Conservation (phyloP, 257 asterid species). For the Nemophila menziesii region DNA sequence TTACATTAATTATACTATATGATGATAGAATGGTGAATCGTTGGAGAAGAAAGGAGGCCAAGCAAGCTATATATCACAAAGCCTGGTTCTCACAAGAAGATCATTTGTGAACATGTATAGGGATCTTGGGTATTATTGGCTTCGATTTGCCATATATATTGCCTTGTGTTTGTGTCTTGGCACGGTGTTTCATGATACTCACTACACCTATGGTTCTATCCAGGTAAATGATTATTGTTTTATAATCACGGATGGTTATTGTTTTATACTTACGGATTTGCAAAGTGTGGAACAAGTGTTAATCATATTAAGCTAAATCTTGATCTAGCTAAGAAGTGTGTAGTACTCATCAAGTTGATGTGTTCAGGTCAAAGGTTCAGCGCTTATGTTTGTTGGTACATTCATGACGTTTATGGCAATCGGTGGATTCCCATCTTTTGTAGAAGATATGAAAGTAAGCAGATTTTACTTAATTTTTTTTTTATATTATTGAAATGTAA, state of each 20-base stretch:
- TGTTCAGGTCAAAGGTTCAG: slow-evolving; percentile 40
- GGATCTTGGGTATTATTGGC: slow-evolving; percentile 58
- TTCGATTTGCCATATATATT: slow-evolving; percentile 40
- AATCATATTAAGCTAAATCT: too few relatives aligned
- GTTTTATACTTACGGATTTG: too few relatives aligned
- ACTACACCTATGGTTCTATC: slow-evolving; percentile 35
- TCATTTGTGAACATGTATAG: slow-evolving; percentile 53
- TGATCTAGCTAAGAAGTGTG: too few relatives aligned
- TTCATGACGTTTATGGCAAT: slow-evolving; percentile 57
- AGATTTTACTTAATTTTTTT: too few relatives aligned
- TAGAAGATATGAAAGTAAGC: slow-evolving; percentile 50
- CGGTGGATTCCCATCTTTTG: slow-evolving; percentile 64
- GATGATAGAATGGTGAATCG: slow-evolving; percentile 6
- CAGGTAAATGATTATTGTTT: slow-evolving; percentile 18
- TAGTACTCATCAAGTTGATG: too few relatives aligned
- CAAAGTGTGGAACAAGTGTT: too few relatives aligned
- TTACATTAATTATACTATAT: neutral
- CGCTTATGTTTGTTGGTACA: slow-evolving; percentile 30
- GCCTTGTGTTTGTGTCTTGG: slow-evolving; percentile 40
- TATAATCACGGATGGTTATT: neutral
- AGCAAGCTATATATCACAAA: slow-evolving; percentile 42
- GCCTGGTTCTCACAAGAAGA: slow-evolving; percentile 36
- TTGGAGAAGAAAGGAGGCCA: slow-evolving; percentile 26
- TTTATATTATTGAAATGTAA: too few relatives aligned
- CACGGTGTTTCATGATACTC: slow-evolving; percentile 33